Base-by-base conservation (phyloP, 306 rosid genomes). In the Hylodesmum podocarpum region DNA sequence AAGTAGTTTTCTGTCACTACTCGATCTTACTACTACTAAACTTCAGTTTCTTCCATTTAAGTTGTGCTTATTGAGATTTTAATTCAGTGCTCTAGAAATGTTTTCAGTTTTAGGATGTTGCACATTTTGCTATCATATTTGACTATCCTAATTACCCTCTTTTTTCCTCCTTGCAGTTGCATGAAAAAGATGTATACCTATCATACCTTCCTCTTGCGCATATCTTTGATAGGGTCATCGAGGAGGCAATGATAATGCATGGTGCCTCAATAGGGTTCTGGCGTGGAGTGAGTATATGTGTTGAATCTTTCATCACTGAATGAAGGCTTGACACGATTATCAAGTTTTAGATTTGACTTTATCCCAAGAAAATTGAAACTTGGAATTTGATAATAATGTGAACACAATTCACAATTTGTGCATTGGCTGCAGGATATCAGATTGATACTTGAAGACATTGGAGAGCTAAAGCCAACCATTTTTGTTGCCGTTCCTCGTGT, bases 191-290 rank as follows among this genome's bases (percentile, higher is more conserved):
- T 27, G 90, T 88, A 47, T 92, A 88, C 81, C 59, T 92, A 64
- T 95, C 98, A 50, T 95, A 90, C 80, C 97, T 95, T 78, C 98
- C 98, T 12, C 98, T 95, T 71, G 97, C 98, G 6, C 98, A 95
- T 76, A 95, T 87, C 80, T 92, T 95, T 49, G 97, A 95, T 66
- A 94, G 97, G 78, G 81, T 88, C 70, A 80, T 92, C 43, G 97
- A 92, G 86, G 97, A 95, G 80, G 80, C 85, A 75, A 85, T 95
- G 84, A 95, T 95, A 69, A 76, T 83, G 87, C 77, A 68, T 11
- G 97, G 97, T 15, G 97, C 89, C 73, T 88, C 95, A 41, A 90
- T 95, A 47, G 97, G 97, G 62, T 95, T 92, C 82, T 95, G 98
- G 97, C 94, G 90, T 76, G 97, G 97, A 87, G 98, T 92, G 78